Base-by-base conservation (phyloP, 1,139 yeast genomes). In the Chernovozyma sophiae-reginae region DNA sequence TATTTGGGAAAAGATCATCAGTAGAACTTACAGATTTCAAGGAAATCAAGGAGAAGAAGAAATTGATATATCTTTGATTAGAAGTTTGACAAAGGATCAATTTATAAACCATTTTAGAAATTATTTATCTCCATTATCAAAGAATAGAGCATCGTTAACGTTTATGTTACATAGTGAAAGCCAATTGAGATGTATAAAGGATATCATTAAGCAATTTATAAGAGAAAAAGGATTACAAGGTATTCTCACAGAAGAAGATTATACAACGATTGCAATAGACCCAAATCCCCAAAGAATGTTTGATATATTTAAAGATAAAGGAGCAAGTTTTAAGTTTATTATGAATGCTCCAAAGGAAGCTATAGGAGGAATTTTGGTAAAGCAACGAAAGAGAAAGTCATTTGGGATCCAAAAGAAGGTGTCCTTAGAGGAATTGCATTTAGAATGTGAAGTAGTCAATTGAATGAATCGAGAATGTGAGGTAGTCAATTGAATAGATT, bases 1-100 rank as follows among this genome's bases (percentile, higher is more conserved):
- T 25, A 45, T 55, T 25, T 74, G 75, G 71, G 81, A 74, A 37
- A 68, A 70, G 39, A 77, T 81, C 3, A 48, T 64, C 11, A 66
- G 62, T 26, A 58, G 63, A 33, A 62, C 66, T 4, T 71, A 70
- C 45, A 42, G 57, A 23, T 72, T 73, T 42, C 47, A 53, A 1
- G 61, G 60, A 4, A 34, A 37, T 1, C 41, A 55, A 1, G 70
- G 68, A 2, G 60, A 57, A 4, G 68, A 65, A 27, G 65, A 60
- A 25, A 48, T 68, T 14, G 72, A 68, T 43, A n/a, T 42, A 1
- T 31, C 37, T 0, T 16, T 60, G 0, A 44, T 72, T 1, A 36
- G 47, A 10, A 34, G 36, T 0, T 41, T 72, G 18, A 53, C 61
- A 0, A 53, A 57, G 28, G 37, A 43, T 0, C 54, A 57, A 3